Evolutionary conservation across 495 filamentous ascomycete genomes (phyloP), one percentile per base, ranked within the genome.

Genomic region (Neurospora sp.): DNA sequence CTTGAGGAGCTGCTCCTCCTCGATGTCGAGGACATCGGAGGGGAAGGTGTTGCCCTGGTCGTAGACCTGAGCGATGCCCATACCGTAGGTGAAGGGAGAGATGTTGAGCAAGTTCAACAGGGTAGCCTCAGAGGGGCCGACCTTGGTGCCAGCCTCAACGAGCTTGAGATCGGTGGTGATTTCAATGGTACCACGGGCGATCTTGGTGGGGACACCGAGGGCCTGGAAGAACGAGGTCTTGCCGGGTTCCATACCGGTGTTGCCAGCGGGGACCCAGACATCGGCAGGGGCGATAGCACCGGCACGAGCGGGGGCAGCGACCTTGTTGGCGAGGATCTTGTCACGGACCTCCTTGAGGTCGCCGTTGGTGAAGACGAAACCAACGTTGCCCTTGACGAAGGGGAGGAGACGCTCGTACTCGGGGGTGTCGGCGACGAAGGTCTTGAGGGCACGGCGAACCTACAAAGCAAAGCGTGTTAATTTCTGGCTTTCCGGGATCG

Each of bases 181-280:
- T 94, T 99, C 96, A 83, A 99, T 98, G 87, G 96, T 99, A 94
- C 96, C 96, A 97, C 96, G 96, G 80, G 96, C 96, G 86, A 99
- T 99, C 92, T 99, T 99, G 88, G 96, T 99, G 82, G 96, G 96
- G 84, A 99, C 93, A 92, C 96, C 96, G 83, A 99, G 96, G 81
- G 96, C 96, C 89, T 99, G 96, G 94, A 99, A 99, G 94, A 99
- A 99, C 78, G 96, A 97, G 78, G 96, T 99, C 91, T 99, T 99
- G 86, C 96, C 96, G 82, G 96, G 96, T 85, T 99, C 96, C 96
- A 99, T 99, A 87, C 96, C 96, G 76, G 96, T 99, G 89, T 97
- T 99, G 85, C 96, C 95, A 75, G 93, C 96, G 70, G 96, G 96
- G 74, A 99, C 85, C 86, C 86, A 98, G 76, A 91, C 95, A 81